Evolutionary conservation across 169 alveolate genomes (phyloP).

Genomic region (Cryptosporidium sp.): DNA sequence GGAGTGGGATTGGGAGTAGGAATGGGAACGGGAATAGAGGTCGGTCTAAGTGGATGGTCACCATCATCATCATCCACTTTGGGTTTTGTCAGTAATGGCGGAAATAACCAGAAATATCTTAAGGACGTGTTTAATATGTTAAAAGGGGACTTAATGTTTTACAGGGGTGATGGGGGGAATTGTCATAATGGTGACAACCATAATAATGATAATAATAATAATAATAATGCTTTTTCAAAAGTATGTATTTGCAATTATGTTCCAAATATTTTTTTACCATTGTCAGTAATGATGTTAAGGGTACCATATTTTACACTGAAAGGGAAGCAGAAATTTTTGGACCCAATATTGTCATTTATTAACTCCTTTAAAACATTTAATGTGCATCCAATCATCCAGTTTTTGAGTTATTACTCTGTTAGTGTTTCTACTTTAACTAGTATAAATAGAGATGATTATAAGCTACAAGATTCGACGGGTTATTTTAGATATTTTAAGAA

Average conservation of each 20-base stretch:
- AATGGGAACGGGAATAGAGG: too few species aligned
- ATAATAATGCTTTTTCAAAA: background rate
- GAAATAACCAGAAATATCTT: background rate
- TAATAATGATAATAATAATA: background rate
- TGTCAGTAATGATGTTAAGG: slow-evolving; percentile 64
- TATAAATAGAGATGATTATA: slow-evolving; percentile 9
- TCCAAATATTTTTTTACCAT: slow-evolving; percentile 57
- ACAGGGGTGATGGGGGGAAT: background rate
- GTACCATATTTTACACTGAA: background rate
- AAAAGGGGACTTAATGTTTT: background rate
- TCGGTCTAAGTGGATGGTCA: too few species aligned
- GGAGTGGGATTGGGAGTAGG: background rate
- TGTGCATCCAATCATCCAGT: slow-evolving; percentile 51
- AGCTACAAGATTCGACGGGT: background rate
- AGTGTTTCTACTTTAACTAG: background rate
- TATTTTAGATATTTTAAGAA: slow-evolving; percentile 9
- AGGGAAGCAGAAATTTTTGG: slow-evolving; percentile 4
- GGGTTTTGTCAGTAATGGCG: slow-evolving; percentile 2
- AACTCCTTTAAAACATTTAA: slow-evolving; percentile 10
- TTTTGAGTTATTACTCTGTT: slow-evolving; percentile 21
- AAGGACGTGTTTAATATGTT: slow-evolving; percentile 13
- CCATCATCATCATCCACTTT: background rate
- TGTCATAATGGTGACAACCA: background rate
- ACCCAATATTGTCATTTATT: slow-evolving; percentile 52
- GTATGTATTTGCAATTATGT: slow-evolving; percentile 40